Conservation (phyloP, 768 basidiomycete genomes). For the Tubosaeta brunneosetosa region DNA sequence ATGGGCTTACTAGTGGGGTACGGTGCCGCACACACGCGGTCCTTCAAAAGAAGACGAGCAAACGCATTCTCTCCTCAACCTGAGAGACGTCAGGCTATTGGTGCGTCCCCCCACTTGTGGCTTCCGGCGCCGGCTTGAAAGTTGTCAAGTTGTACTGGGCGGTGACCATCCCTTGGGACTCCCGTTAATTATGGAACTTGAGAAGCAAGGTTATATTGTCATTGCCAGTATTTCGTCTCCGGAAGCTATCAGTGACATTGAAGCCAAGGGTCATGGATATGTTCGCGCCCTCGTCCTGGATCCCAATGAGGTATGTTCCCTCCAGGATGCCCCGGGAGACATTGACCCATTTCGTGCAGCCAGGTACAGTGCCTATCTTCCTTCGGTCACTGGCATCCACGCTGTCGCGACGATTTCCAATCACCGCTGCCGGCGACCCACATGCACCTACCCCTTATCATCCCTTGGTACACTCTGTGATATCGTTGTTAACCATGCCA, state of each 20-base stretch:
- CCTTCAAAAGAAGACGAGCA: constrained; percentile 19
- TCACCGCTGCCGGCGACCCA: constrained; percentile 75
- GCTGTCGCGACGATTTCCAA: constrained; percentile 77
- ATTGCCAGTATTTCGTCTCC: constrained; percentile 72
- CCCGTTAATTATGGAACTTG: constrained; percentile 70
- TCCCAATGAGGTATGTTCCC: constrained; percentile 58
- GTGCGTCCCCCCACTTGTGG: constrained; percentile 22
- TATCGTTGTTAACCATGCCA: constrained; percentile 67
- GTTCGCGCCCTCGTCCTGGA: constrained; percentile 80
- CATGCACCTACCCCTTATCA: constrained; percentile 60
- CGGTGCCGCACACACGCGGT: constrained; percentile 23
- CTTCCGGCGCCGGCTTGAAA: background rate
- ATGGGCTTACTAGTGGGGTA: constrained; percentile 61
- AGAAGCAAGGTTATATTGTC: constrained; percentile 77
- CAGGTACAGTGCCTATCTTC: constrained; percentile 67
- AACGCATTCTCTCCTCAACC: constrained; percentile 26
- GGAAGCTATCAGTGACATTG: constrained; percentile 60
- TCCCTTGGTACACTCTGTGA: constrained; percentile 71
- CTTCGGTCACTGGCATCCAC: constrained; percentile 77
- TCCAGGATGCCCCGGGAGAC: background rate
- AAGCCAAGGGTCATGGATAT: constrained; percentile 65
- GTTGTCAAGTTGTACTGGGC: constrained; percentile 64
- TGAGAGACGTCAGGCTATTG: constrained; percentile 45
- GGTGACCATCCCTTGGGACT: constrained; percentile 70
- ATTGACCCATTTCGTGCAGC: constrained; percentile 38